Evolutionary conservation across 768 basidiomycete species (phyloP), one percentile per base, ranked within the genome.

Genomic region (Tephrocybe sp.): DNA sequence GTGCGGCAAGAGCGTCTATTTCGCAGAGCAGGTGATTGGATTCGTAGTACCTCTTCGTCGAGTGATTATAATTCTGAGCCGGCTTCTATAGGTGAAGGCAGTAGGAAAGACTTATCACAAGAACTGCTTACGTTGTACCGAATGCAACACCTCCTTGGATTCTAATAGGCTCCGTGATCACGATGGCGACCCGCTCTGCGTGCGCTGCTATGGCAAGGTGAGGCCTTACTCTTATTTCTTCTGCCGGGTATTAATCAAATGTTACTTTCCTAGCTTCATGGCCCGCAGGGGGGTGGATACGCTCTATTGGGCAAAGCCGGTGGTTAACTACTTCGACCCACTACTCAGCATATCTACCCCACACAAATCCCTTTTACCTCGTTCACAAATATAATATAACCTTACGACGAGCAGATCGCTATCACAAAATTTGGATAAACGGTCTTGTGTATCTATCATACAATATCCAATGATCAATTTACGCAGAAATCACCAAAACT

Each of bases 71-170:
- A 42, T n/a, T 44, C 31, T 47, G 48, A 51, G 26, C 18, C 31
- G 28, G n/a, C n/a, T 42, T 27, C 12, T n/a, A 37, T 54, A 89
- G 89, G 82, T 88, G 50, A 89, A 88, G 65, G 89, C 89, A 1
- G 77, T 88, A 12, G 87, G 87, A 7, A 87, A 89, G 72, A 87
- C 84, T 13, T 92, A 75, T 67, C 90, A 92, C 56, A 89, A 88
- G 60, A 71, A 68, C 13, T 92, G 90, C 59, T 65, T 92, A 56
- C 73, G 89, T n/a, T 92, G 89, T 61, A 75, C 77, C 8, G 84
- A 84, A 56, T 92, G 89, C 59, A 77, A 72, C 47, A 81, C 83
- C 0, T 60, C 71, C 6, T 69, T 92, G n/a, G 89, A 91, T 59
- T 87, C 89, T 26, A 83, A 72, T 38, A 77, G 82, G 18, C 64